Percentiles rank a stretch among this genome's conserved stretches.
These are phyloP conservation scores for Metschnikowia amazonensis DNA, from an alignment of 805 yeast genomes.

Conservation along the genomic window DNA sequence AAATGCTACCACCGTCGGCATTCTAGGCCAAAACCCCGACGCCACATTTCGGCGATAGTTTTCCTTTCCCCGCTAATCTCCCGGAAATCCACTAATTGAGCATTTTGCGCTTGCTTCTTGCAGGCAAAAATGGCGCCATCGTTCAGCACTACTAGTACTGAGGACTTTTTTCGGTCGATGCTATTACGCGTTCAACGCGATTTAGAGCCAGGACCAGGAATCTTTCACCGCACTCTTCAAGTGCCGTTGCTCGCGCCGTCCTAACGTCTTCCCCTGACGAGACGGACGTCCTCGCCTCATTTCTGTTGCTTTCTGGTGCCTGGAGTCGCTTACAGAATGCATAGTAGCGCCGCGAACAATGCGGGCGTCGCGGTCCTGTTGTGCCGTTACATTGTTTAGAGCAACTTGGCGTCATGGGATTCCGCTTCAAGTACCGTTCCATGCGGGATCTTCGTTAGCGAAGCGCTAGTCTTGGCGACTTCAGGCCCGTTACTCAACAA, in stretches of 20 bases:
- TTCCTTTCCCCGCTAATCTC: not conserved
- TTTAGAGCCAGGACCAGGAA: not conserved
- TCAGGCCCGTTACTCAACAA: not conserved
- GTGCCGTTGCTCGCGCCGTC: not conserved
- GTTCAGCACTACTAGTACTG: not conserved
- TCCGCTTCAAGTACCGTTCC: not conserved
- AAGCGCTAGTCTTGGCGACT: not conserved
- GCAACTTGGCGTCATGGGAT: not conserved
- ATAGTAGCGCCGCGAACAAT: not conserved
- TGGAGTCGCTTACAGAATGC: not conserved
- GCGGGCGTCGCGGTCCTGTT: not conserved
- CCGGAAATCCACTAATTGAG: not conserved
- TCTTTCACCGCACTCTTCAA: not conserved
- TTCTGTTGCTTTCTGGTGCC: not conserved
- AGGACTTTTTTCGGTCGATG: no score
- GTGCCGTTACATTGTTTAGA: not conserved
- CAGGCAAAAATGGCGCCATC: not conserved
- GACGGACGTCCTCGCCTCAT: not conserved
- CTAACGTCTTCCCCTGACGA: slow-evolving; percentile 1
- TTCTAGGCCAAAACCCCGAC: not conserved
- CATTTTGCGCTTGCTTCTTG: not conserved
- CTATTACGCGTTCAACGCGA: not conserved
- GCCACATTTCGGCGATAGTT: not conserved
- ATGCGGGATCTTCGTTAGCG: not conserved
- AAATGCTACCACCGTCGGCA: not conserved